These are phyloP conservation scores for Trametes sp. DNA, from an alignment of 1,284 basidiomycete genomes.

Conservation along the genomic window DNA sequence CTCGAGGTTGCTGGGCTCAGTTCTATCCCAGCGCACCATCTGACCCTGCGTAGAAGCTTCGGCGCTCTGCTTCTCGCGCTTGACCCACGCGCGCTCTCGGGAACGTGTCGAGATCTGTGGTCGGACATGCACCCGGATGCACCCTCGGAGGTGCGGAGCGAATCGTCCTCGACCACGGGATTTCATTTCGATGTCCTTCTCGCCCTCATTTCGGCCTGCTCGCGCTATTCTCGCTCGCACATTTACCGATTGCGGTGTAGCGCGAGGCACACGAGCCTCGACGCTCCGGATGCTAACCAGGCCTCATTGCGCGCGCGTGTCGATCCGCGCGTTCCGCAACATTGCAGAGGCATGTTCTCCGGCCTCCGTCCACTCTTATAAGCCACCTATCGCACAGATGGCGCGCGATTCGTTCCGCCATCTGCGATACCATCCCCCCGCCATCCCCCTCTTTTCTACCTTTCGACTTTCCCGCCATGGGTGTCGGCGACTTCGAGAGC, in stretches of 20 bases:
- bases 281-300: conserved; percentile 24
- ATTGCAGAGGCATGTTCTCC: conserved; percentile 28
- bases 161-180: conserved; percentile 20
- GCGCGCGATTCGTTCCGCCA: conserved; percentile 27
- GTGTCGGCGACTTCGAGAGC: conserved; percentile 25
- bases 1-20: background rate
- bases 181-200: conserved; percentile 22
- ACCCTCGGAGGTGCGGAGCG: conserved; percentile 21
- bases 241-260: conserved; percentile 9
- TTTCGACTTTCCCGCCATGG: conserved; percentile 21
- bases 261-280: conserved; percentile 26
- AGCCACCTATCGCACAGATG: conserved; percentile 25
- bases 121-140: conserved; percentile 16
- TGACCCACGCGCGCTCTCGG: background rate
- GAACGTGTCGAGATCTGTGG: background rate
- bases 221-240: conserved; percentile 9
- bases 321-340: conserved; percentile 26
- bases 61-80: background rate
- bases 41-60: background rate
- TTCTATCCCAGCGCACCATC: background rate
- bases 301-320: conserved; percentile 32
- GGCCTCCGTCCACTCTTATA: conserved; percentile 21
- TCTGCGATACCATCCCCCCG: conserved; percentile 25
- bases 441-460: conserved; percentile 3
- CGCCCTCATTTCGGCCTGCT: conserved; percentile 18